Conservation (phyloP, 2,329 filamentous ascomycete species). For the Neospermospora avenae region DNA sequence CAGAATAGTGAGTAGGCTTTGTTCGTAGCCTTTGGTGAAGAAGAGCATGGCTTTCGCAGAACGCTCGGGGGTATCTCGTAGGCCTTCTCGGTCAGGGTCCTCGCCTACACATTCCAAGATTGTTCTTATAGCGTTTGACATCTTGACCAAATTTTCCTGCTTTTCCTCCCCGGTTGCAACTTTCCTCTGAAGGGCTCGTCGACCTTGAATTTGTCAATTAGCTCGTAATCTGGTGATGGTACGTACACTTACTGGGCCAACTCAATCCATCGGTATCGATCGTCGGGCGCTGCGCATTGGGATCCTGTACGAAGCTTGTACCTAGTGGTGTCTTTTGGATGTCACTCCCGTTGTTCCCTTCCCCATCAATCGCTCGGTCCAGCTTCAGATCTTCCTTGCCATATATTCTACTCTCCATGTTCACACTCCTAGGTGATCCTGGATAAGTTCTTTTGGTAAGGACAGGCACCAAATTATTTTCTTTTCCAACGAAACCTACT, state of each 20-base stretch:
- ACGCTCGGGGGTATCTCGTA: constrained; percentile 67
- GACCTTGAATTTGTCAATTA: constrained; percentile 39
- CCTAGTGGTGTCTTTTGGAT: no score
- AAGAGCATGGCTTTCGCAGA: constrained; percentile 93
- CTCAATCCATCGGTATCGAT: no score
- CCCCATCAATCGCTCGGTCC: no score
- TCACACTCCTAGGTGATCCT: no score
- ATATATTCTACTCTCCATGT: no score
- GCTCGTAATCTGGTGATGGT: constrained; percentile 7
- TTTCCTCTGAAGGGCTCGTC: constrained; percentile 57
- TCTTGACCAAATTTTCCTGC: constrained; percentile 49
- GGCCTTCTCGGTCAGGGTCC: constrained; percentile 58
- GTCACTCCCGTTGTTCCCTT: no score
- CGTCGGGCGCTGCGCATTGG: no score
- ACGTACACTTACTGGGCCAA: background rate
- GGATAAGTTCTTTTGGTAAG: background rate
- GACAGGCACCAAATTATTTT: no score
- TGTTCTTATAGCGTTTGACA: constrained; percentile 57
- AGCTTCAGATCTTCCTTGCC: no score
- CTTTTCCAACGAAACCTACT: no score
- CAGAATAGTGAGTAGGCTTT: constrained; percentile 83
- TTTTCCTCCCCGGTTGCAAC: constrained; percentile 50
- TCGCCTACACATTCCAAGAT: constrained; percentile 65
- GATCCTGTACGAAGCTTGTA: no score
- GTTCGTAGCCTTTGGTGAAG: constrained; percentile 92